These are phyloP conservation scores for Acanthamoeba comandoni DNA, from an alignment of 208 protist genomes.

Conservation along the genomic window DNA sequence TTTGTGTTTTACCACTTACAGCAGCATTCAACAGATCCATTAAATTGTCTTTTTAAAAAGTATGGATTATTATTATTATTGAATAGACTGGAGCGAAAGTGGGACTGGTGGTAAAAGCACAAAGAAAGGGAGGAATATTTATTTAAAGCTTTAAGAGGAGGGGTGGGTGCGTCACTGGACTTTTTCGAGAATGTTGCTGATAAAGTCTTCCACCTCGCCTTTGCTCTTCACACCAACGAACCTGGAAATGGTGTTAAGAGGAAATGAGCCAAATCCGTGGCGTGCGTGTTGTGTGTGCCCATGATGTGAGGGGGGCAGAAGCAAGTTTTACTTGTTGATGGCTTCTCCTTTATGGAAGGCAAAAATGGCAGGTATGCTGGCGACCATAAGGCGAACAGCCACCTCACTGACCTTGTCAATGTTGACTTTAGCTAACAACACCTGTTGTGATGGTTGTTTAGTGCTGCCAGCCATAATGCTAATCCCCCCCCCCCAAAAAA, in stretches of 20 bases:
- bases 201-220: slow-evolving; percentile 51
- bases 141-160: too few relatives aligned
- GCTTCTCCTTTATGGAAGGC: slow-evolving; percentile 61
- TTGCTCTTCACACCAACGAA: slow-evolving; percentile 43
- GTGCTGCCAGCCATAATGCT: neutral
- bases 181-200: slow-evolving; percentile 14
- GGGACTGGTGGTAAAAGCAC: too few relatives aligned
- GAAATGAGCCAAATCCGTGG: neutral
- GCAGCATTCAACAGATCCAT: too few relatives aligned
- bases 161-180: neutral
- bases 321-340: slow-evolving; percentile 36
- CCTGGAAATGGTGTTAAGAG: neutral
- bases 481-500: neutral
- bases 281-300: neutral
- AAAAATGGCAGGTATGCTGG: slow-evolving; percentile 68
- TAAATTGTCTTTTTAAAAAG: too few relatives aligned
- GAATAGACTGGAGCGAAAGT: too few relatives aligned
- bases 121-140: too few relatives aligned
- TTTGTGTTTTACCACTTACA: too few relatives aligned
- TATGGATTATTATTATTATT: too few relatives aligned
- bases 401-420: slow-evolving; percentile 31
- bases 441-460: neutral
- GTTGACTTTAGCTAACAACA: slow-evolving; percentile 56
- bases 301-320: neutral
- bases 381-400: slow-evolving; percentile 45